phyloP scores from a whole-genome alignment of 192 early-diverging fungal genomes.

The Fimicolochytrium jonesii region DNA sequence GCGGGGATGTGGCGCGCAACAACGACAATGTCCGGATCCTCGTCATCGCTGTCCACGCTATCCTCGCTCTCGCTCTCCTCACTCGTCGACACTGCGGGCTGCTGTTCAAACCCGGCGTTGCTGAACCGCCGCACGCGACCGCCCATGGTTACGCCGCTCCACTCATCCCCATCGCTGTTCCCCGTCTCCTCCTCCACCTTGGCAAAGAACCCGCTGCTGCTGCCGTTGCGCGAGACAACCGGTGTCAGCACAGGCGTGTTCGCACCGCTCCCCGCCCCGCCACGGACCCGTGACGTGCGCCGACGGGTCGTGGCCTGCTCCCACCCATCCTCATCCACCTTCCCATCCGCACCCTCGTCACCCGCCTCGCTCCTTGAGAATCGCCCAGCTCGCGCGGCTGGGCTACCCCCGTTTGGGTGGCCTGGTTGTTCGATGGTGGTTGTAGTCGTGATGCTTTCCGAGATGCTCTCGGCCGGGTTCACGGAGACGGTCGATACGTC shows the following conservation, averaged over 20 bases:
- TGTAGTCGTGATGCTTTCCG: no score
- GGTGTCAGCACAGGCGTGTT: neutral
- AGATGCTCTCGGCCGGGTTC: no score
- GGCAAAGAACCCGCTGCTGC: conserved; percentile 2
- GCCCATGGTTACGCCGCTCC: conserved; percentile 32
- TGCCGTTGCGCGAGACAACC: neutral
- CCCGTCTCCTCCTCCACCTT: conserved; percentile 3
- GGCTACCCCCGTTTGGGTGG: conserved; percentile 24
- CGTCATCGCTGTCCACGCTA: conserved; percentile 18
- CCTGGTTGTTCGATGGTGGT: conserved; percentile 1
- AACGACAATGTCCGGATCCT: conserved; percentile 27
- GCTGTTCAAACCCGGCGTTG: conserved; percentile 12
- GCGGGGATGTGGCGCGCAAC: conserved; percentile 20
- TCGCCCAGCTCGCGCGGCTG: conserved; percentile 25
- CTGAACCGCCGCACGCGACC: conserved; percentile 25
- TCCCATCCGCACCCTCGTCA: conserved; percentile 8
- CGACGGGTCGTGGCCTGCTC: conserved; percentile 15
- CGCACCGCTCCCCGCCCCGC: neutral
- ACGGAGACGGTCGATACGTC: neutral
- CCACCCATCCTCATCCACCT: conserved; percentile 21
- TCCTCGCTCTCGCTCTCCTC: conserved; percentile 56
- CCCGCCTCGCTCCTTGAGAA: conserved; percentile 16
- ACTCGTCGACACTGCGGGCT: conserved; percentile 31
- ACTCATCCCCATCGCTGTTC: conserved; percentile 73
- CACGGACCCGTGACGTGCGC: conserved; percentile 15